phyloP scores from a whole-genome alignment of 371 early-diverging fungal genomes.

The Mortierella sp. region DNA sequence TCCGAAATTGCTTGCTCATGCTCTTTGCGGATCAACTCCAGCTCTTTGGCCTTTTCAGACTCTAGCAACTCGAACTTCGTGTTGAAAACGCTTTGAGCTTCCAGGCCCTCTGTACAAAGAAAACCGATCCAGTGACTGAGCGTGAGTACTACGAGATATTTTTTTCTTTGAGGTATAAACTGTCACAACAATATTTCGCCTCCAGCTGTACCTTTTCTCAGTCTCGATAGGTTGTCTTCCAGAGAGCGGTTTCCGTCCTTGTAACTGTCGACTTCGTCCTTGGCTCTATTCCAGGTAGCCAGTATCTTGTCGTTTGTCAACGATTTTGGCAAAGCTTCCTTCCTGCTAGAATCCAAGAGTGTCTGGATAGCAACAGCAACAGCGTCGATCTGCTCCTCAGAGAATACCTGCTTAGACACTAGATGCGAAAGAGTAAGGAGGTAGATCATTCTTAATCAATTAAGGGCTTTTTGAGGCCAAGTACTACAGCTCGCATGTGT shows the following conservation, averaged over 20 bases:
- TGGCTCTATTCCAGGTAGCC: constrained; percentile 31
- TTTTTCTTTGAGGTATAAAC: background rate
- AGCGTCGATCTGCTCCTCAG: constrained; percentile 18
- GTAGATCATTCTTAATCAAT: too few species aligned
- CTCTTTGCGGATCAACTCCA: constrained; percentile 5
- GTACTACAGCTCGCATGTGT: too few species aligned
- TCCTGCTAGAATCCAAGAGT: constrained; percentile 17
- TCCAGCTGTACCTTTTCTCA: constrained; percentile 26
- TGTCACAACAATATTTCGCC: too few species aligned
- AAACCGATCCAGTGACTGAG: too few species aligned
- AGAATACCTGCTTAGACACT: constrained; percentile 18
- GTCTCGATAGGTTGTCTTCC: constrained; percentile 24
- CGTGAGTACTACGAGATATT: background rate
- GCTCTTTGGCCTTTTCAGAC: constrained; percentile 4
- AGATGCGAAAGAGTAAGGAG: background rate
- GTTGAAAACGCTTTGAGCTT: constrained; percentile 9
- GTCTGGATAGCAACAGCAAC: constrained; percentile 17
- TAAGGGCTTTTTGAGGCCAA: too few species aligned
- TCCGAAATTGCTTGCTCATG: constrained; percentile 2
- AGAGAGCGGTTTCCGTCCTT: constrained; percentile 28
- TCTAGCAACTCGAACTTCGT: constrained; percentile 9
- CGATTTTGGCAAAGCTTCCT: constrained; percentile 11
- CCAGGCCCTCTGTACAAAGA: constrained; percentile 7
- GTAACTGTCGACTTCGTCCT: constrained; percentile 30
- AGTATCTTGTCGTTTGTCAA: constrained; percentile 17